Evolutionary conservation across 2,329 filamentous ascomycete species (phyloP), one percentile per base, ranked within the genome.

Genomic region (Rutstroemia sp.): DNA sequence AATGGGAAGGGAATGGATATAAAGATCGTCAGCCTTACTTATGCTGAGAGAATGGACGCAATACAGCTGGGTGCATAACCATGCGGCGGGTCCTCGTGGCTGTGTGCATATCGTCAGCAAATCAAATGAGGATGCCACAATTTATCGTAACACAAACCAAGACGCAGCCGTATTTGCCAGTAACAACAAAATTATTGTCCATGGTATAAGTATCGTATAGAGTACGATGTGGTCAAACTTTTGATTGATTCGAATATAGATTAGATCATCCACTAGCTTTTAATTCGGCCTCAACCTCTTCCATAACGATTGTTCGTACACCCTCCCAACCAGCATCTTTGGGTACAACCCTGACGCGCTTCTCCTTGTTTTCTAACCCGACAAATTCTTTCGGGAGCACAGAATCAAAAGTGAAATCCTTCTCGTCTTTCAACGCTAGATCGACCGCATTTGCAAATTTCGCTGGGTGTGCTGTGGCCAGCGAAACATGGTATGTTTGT

Each of bases 381-480:
- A 87, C 74, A 68, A 96, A 94, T 73, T 96, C 89, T 57, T 80
- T 71, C 0, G 92, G 92, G 54, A 95, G 77, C 1, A 97, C 87
- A 60, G 86, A 81, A 42, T 82, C 77, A 69, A 96, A 96, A 64
- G 83, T 79, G 65, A 95, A 96, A 1, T 79, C 84, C n/a, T 79
- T 71, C 68, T 88, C 78, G 8, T 80, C 80, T 61, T 83, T 80
- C 58, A 97, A 76, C 0, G 92, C 91, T 48, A 87, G 71, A 64
- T 92, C 87, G 1, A 99, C 92, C 0, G 92, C 92, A 34, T 83
- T 82, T 0, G 87, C 84, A 68, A 99, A 99, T 73, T 99, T 99
- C 60, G 92, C 94, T 0, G 94, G 92, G 72, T 99, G 94, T 2
- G 94, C 94, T 2, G 94, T 99, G 1, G 92, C 89, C 2, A 99